Evolutionary conservation across 352 stramenopile genomes (phyloP).

Genomic region (Aphanomyces euteiches): DNA sequence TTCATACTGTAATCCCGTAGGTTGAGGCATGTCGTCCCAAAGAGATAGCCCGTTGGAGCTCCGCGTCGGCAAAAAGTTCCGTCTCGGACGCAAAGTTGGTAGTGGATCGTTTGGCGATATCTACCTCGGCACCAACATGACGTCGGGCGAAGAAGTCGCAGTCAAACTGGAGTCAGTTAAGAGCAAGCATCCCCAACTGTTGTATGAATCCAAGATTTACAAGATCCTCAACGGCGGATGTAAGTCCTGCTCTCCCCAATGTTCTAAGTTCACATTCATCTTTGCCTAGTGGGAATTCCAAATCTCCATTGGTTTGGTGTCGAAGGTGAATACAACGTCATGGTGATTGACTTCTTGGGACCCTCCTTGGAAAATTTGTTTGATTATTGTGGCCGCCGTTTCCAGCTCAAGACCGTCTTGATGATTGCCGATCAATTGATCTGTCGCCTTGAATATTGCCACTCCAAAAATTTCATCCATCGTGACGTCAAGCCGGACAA

Average conservation of each 20-base stretch:
- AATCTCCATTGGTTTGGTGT: constrained; percentile 99
- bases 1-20: too few relatives aligned
- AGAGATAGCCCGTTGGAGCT: constrained; percentile 87
- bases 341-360: constrained; percentile 99
- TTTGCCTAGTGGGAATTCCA: constrained; percentile 91
- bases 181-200: constrained; percentile 97
- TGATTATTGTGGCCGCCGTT: constrained; percentile 84
- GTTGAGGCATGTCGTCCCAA: too few relatives aligned
- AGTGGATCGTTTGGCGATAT: constrained; percentile 99
- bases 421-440: constrained; percentile 90
- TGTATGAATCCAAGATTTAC: constrained; percentile 99
- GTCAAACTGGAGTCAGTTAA: constrained; percentile 99
- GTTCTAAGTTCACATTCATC: constrained; percentile 32
- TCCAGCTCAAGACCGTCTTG: constrained; percentile 95
- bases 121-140: constrained; percentile 99
- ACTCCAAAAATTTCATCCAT: constrained; percentile 89
- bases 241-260: constrained; percentile 56
- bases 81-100: constrained; percentile 98
- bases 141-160: constrained; percentile 95
- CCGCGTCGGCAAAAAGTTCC: constrained; percentile 99
- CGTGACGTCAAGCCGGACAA: constrained; percentile 89
- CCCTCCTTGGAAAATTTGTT: constrained; percentile 90
- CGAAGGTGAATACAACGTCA: constrained; percentile 99
- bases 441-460: constrained; percentile 81
- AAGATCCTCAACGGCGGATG: constrained; percentile 98